A percentile compares a stretch with the other conserved stretches of the same genome.
phyloP scores from a whole-genome alignment of 1,284 basidiomycete genomes.

The Rhodotorula sp. region DNA sequence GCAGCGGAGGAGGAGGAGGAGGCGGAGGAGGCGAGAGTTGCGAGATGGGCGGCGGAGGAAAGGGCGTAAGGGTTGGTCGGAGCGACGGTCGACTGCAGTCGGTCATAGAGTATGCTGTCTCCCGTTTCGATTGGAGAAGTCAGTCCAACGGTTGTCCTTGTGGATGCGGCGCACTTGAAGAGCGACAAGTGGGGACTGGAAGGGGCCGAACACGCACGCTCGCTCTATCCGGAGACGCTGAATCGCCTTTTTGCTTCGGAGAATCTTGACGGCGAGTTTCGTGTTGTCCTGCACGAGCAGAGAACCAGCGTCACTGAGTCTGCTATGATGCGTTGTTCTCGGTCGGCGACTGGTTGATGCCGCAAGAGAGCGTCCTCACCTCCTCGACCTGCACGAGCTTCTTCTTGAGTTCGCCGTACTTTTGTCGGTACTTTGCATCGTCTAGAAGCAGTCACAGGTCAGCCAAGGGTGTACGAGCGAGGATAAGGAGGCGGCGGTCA shows the following conservation, averaged over 20 bases:
- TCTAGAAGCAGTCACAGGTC: conserved; percentile 51
- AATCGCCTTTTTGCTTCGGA: conserved; percentile 78
- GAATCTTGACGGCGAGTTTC: conserved; percentile 65
- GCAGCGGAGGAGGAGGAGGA: not conserved
- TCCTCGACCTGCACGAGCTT: conserved; percentile 85
- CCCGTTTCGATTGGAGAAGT: not conserved
- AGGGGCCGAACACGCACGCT: conserved; percentile 62
- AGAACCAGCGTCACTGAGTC: conserved; percentile 11
- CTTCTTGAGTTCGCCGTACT: conserved; percentile 84
- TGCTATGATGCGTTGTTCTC: not conserved
- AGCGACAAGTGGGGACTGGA: not conserved
- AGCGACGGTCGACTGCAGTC: conserved; percentile 28
- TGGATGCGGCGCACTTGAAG: not conserved
- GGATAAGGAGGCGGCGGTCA: not conserved
- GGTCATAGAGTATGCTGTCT: conserved; percentile 39
- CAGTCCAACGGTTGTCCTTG: not conserved
- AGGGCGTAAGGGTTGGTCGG: conserved; percentile 41
- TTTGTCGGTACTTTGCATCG: conserved; percentile 81
- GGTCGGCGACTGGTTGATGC: not conserved
- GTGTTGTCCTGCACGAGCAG: conserved; percentile 47
- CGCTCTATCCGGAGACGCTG: conserved; percentile 84
- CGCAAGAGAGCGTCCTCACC: conserved; percentile 53
- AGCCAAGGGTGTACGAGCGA: not conserved
- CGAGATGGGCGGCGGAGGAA: conserved; percentile 27
- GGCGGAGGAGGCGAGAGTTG: conserved; percentile 22